phyloP scores from a whole-genome alignment of 2,329 filamentous ascomycete genomes.

The Sclerotinia sclerotiorum region DNA sequence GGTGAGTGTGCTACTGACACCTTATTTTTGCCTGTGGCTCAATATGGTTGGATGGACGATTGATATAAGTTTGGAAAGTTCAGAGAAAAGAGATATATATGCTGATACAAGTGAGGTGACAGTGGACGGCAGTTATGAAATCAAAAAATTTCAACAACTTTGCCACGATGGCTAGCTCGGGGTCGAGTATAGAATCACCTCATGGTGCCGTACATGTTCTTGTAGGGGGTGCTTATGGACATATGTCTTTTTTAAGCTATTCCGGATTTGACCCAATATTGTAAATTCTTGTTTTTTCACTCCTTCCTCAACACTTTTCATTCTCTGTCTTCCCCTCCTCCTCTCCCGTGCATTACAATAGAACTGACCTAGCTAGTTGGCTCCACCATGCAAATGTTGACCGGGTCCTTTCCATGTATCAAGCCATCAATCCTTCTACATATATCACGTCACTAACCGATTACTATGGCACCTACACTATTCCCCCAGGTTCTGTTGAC shows the following conservation, averaged over 20 bases:
- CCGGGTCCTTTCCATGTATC: constrained; percentile 55
- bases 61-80: background rate
- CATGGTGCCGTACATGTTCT: constrained; percentile 47
- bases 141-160: constrained; percentile 44
- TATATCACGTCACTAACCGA: constrained; percentile 39
- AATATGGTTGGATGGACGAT: background rate
- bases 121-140: constrained; percentile 48
- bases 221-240: constrained; percentile 42
- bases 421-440: constrained; percentile 44
- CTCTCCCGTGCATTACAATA: background rate
- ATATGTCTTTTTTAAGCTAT: constrained; percentile 46
- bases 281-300: constrained; percentile 38
- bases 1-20: constrained; percentile 1
- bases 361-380: constrained; percentile 42
- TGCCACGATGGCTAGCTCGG: constrained; percentile 43
- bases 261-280: constrained; percentile 51
- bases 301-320: too few relatives aligned
- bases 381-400: constrained; percentile 60
- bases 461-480: constrained; percentile 41
- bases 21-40: background rate
- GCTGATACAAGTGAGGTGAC: constrained; percentile 1
- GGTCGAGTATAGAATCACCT: constrained; percentile 47
- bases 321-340: background rate
- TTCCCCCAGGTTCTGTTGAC: constrained; percentile 31
- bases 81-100: background rate